phyloP scores from a whole-genome alignment of 371 early-diverging fungal species.

The Dinochytrium kinnereticum region DNA sequence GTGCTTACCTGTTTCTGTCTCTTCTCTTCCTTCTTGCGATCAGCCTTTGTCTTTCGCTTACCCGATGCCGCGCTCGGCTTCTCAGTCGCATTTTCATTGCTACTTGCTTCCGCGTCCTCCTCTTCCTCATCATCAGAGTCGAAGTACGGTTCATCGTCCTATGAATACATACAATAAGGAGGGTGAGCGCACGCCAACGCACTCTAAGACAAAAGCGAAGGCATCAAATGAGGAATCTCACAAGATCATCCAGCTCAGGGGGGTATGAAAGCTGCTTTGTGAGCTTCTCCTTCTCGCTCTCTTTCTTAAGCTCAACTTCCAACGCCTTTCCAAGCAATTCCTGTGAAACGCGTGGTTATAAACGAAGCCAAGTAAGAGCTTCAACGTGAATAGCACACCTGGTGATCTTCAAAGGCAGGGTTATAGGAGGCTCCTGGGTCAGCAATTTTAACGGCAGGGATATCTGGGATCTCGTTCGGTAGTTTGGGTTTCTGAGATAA shows the following conservation, averaged over 20 bases:
- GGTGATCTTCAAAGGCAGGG: slow-evolving; percentile 81
- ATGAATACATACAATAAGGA: neutral
- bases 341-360: slow-evolving; percentile 18
- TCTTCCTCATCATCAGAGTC: slow-evolving; percentile 61
- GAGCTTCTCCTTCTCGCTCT: slow-evolving; percentile 29
- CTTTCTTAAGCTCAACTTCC: slow-evolving; percentile 54
- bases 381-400: too few relatives aligned
- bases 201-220: too few relatives aligned
- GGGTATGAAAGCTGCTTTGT: slow-evolving; percentile 52
- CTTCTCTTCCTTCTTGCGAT: slow-evolving; percentile 43
- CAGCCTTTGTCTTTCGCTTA: slow-evolving; percentile 43
- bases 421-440: slow-evolving; percentile 92
- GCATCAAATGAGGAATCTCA: too few relatives aligned
- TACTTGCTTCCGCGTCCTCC: slow-evolving; percentile 42
- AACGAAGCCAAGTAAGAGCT: neutral
- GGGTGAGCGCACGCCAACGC: too few relatives aligned
- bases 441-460: slow-evolving; percentile 74
- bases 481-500: slow-evolving; percentile 58
- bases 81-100: slow-evolving; percentile 48
- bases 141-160: slow-evolving; percentile 60
- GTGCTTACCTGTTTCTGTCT: slow-evolving; percentile 49
- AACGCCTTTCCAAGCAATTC: slow-evolving; percentile 51
- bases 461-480: slow-evolving; percentile 52
- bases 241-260: slow-evolving; percentile 51
- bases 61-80: slow-evolving; percentile 16